Conservation (phyloP, 176 grass and related monocot species). For the Canna indica region DNA sequence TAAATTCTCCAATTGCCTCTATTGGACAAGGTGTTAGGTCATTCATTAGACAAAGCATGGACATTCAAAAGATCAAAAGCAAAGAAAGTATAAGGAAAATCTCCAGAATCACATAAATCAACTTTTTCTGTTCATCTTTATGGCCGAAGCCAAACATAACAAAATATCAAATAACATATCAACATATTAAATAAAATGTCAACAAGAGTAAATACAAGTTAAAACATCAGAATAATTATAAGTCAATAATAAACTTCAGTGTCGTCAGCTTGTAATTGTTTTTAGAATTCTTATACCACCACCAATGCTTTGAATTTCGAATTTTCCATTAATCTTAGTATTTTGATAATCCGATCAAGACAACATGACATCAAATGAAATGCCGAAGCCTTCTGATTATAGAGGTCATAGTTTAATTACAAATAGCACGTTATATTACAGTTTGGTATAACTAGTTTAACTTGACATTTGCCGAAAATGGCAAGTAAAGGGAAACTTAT, state of each 20-base stretch:
- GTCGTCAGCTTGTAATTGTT: too few species aligned
- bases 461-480: not conserved
- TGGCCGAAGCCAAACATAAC: not conserved
- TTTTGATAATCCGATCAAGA: not conserved
- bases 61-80: not conserved
- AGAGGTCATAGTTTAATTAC: not conserved
- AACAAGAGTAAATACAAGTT: not conserved
- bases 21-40: slow-evolving; percentile 17
- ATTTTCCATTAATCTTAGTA: not conserved
- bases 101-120: not conserved
- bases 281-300: not conserved
- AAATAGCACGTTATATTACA: not conserved
- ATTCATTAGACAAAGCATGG: not conserved
- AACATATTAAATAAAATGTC: too few species aligned
- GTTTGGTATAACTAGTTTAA: not conserved
- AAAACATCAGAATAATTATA: not conserved
- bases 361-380: not conserved
- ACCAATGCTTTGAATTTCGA: not conserved
- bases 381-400: not conserved
- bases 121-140: too few species aligned
- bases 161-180: not conserved
- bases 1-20: slow-evolving; percentile 95
- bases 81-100: not conserved
- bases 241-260: too few species aligned
- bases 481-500: not conserved